phyloP scores from a whole-genome alignment of 805 yeast genomes.

The Cephaloascus albidus region DNA sequence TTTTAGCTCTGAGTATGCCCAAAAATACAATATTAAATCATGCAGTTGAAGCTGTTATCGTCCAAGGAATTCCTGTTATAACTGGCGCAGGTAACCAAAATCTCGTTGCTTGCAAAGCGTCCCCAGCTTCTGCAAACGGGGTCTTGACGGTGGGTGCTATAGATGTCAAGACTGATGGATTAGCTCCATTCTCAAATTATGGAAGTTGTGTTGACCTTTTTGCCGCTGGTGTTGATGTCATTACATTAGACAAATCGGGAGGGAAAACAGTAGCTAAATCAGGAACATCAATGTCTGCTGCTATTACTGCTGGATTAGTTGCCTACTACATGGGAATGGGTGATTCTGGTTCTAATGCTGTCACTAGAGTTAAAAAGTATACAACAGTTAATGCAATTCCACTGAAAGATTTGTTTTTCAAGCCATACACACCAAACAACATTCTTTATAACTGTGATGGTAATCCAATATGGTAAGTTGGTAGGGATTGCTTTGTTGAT shows the following conservation, averaged over 20 bases:
- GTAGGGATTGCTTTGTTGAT: background rate
- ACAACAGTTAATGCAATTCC: constrained; percentile 1
- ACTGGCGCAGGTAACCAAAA: constrained; percentile 43
- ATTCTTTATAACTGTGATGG: constrained; percentile 12
- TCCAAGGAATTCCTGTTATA: constrained; percentile 34
- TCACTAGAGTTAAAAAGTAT: constrained; percentile 11
- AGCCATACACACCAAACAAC: constrained; percentile 9
- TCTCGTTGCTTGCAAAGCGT: constrained; percentile 30
- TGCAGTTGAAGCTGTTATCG: constrained; percentile 30
- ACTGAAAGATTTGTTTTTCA: constrained; percentile 1
- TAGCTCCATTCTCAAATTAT: constrained; percentile 32
- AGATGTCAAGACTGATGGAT: constrained; percentile 18
- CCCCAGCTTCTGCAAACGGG: constrained; percentile 35
- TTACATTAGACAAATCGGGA: constrained; percentile 25
- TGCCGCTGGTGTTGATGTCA: constrained; percentile 38
- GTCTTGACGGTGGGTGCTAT: constrained; percentile 33
- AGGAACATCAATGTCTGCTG: constrained; percentile 44
- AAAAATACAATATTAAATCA: constrained; percentile 31
- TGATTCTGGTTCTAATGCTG: constrained; percentile 20
- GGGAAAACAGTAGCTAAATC: constrained; percentile 21
- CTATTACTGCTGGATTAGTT: constrained; percentile 33
- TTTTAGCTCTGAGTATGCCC: constrained; percentile 26
- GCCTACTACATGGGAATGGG: constrained; percentile 35
- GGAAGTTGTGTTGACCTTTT: constrained; percentile 46
- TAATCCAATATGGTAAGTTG: background rate